Evolutionary conservation across 768 basidiomycete species (phyloP).

Genomic region (Boletus bicolor): DNA sequence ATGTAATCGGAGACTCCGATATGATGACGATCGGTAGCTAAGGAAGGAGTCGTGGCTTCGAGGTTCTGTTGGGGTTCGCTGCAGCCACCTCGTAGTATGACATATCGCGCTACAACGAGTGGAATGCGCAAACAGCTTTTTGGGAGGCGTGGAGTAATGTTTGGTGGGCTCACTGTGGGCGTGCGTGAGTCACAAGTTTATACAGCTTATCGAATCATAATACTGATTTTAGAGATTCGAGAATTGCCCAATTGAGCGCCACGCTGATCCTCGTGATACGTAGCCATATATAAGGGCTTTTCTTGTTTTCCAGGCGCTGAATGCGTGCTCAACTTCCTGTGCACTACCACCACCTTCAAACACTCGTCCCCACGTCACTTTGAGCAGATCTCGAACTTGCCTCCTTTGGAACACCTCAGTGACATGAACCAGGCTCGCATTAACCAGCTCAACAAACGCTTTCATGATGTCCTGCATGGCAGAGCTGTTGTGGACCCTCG

Average conservation of each 20-base stretch:
- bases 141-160: neutral
- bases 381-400: neutral
- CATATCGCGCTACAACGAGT: neutral
- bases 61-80: neutral
- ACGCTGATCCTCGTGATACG: neutral
- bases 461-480: slow-evolving; percentile 35
- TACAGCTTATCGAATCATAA: neutral
- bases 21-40: neutral
- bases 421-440: slow-evolving; percentile 17
- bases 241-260: slow-evolving; percentile 2
- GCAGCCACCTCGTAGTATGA: neutral
- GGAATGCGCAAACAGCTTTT: neutral
- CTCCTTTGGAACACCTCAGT: neutral
- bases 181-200: neutral
- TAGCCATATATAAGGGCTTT: neutral
- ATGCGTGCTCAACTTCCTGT: slow-evolving; percentile 6
- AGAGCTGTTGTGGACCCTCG: slow-evolving; percentile 23
- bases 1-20: neutral
- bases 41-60: neutral
- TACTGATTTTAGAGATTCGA: neutral
- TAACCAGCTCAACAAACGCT: slow-evolving; percentile 34
- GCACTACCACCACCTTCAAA: neutral
- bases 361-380: neutral
- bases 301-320: neutral
- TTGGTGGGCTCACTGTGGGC: neutral